Evolutionary conservation across 1,284 basidiomycete species (phyloP).

Genomic region (Ustilago loliicola): DNA sequence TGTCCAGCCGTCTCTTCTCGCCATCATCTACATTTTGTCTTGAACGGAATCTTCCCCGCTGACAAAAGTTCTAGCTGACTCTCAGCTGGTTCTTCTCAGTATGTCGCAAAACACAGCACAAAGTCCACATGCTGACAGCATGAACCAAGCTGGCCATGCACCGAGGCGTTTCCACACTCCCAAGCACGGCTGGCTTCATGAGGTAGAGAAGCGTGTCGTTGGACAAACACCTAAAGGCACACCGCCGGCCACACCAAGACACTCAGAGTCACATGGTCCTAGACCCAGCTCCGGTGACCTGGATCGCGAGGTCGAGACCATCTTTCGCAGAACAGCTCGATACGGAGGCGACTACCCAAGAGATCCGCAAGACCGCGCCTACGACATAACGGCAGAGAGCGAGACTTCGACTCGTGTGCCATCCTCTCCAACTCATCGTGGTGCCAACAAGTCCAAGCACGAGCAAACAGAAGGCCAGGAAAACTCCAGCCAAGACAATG

Average conservation of each 20-base stretch:
- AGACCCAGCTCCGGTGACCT: slow-evolving; percentile 13
- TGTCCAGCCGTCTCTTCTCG: not conserved
- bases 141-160: not conserved
- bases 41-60: not conserved
- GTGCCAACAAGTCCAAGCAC: slow-evolving; percentile 24
- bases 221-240: slow-evolving; percentile 39
- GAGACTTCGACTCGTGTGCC: slow-evolving; percentile 31
- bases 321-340: slow-evolving; percentile 31
- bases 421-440: slow-evolving; percentile 19
- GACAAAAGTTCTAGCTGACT: not conserved
- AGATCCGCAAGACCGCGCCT: slow-evolving; percentile 36
- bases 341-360: slow-evolving; percentile 41
- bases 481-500: not conserved
- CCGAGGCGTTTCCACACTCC: slow-evolving; percentile 19
- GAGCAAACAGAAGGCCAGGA: not conserved
- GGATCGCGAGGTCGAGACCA: slow-evolving; percentile 31
- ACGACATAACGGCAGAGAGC: slow-evolving; percentile 14
- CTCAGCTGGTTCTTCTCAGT: not conserved
- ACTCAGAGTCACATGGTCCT: slow-evolving; percentile 10
- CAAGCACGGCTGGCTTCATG: slow-evolving; percentile 43
- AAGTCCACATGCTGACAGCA: not conserved
- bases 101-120: slow-evolving; percentile 26
- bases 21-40: not conserved
- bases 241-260: slow-evolving; percentile 6
- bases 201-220: slow-evolving; percentile 21